Base-by-base conservation (phyloP, 495 filamentous ascomycete genomes). In the Pyrenula aspistea region DNA sequence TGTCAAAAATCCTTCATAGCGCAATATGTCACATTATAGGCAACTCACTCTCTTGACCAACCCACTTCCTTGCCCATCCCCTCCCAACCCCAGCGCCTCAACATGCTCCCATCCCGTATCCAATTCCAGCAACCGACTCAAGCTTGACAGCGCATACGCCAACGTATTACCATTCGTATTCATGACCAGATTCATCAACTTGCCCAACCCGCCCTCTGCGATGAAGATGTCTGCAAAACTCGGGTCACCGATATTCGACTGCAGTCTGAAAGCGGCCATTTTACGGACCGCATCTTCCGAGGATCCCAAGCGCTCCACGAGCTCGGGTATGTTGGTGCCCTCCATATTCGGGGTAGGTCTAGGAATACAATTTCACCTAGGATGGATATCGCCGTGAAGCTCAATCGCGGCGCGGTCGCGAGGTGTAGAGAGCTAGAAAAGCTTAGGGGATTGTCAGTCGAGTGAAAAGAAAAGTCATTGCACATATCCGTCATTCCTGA, bases 201-300 rank as follows among this genome's bases (percentile, higher is more conserved):
- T 84, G 57, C 80, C 77, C 51, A 96, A 72, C 8, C 93, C 93
- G 50, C 91, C 94, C 58, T 89, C 87, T 12, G 83, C 79, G 22
- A 97, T 95, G 73, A 97, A 99, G 56, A 92, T 79, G 67, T 97
- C 94, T 49, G 93, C 94, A 67, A 99, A 97, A 53, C 90, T 89
- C 2, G 93, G 93, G 67, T 99, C 94, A 63, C 89, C 89, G 65
- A 99, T 95, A 58, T 84, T 88, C 48, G 82, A 79, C 70, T 99
- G 93, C 47, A 99, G 82, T 71, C 95, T 95, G 80, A 99, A 99
- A 57, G 91, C 94, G 12, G 93, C 93, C 89, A 96, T 96, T 75
- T 99, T 99, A 62, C 93, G 89, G 56, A 89, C 88, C 25, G 88
- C 88, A 79, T 97, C 94, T 80, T 88, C 84, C 52, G 87, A 83